Evolutionary conservation across 2,329 filamentous ascomycete species (phyloP).

Genomic region (Ceratocystis harringtonii): DNA sequence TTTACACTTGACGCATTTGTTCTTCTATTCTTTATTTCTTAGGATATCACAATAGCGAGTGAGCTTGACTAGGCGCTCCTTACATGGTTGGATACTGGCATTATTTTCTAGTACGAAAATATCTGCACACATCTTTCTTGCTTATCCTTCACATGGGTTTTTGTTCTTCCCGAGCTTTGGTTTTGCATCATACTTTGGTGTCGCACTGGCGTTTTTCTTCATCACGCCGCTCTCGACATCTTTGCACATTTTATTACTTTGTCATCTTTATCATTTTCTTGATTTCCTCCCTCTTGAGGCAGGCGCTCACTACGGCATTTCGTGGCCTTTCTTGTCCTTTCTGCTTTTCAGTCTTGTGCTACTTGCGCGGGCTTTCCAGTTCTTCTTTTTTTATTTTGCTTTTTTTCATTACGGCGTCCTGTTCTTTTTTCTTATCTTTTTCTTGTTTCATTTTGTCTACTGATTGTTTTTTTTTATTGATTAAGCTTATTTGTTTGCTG

Average conservation of each 20-base stretch:
- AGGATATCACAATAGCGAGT: neutral
- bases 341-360: constrained; percentile 15
- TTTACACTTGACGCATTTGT: constrained; percentile 3
- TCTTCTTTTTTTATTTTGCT: constrained; percentile 19
- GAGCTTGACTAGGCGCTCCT: neutral
- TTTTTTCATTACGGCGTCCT: constrained; percentile 11
- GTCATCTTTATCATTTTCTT: constrained; percentile 18
- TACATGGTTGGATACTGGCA: constrained; percentile 18
- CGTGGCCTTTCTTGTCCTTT: neutral
- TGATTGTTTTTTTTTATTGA: constrained; percentile 9
- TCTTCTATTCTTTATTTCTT: neutral
- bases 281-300: neutral
- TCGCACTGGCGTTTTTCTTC: constrained; percentile 14
- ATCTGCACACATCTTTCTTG: constrained; percentile 15
- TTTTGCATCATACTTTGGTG: constrained; percentile 16
- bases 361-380: constrained; percentile 12
- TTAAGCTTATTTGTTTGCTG: constrained; percentile 8
- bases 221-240: neutral
- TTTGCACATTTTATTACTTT: constrained; percentile 23
- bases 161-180: constrained; percentile 5
- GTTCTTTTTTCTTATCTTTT: constrained; percentile 20
- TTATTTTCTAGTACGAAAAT: constrained; percentile 18
- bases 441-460: constrained; percentile 2
- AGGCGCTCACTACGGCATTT: neutral
- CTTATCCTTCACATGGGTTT: constrained; percentile 14